Evolutionary conservation across 208 protist genomes (phyloP), one percentile per base, ranked within the genome.

Genomic region (Crithidia acanthocephali): DNA sequence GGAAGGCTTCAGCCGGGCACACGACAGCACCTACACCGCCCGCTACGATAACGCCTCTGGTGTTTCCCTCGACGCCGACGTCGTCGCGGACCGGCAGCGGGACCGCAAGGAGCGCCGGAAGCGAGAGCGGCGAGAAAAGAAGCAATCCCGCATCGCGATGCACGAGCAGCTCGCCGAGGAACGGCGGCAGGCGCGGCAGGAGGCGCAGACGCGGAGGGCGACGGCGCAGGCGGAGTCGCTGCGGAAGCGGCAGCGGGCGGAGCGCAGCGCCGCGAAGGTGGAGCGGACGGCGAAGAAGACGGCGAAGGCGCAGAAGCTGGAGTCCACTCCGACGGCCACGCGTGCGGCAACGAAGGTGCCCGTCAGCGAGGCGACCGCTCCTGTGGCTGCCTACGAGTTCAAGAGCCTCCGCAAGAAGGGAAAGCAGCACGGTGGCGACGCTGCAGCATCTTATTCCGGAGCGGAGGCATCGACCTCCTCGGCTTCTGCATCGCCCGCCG

Each of bases 21-120:
- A 68, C 50, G 62, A 68, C 32, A 60, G 67, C 37, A 44, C 27
- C 27, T 57, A 61, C 59, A 47, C 44, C 13, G 40, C 57, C 18
- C 66, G 72, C 65, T 72, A 76, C 76, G 62, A 72, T 62, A 72
- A 71, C 20, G 66, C 68, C 18, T 53, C 50, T 11, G 28, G 37
- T 50, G 32, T 61, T 9, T 56, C 66, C 2, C 45, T 56, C 25
- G 51, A 65, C 32, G 56, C 59, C 42, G 72, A 78, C 40, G 50
- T 51, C 22, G 59, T 63, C 15, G 72, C 68, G 45, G 86, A 91
- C 50, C 61, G 76, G 20, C 75, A 87, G 58, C 65, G 61, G 27
- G 83, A 91, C 45, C 87, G 90, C 58, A 95, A 95, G 68, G 63
- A 76, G 50, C 68, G 79, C n/a, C 85, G 90, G 23, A 75, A 76